Base-by-base conservation (phyloP, 805 yeast species). In the Wickerhamiella musiphila region DNA sequence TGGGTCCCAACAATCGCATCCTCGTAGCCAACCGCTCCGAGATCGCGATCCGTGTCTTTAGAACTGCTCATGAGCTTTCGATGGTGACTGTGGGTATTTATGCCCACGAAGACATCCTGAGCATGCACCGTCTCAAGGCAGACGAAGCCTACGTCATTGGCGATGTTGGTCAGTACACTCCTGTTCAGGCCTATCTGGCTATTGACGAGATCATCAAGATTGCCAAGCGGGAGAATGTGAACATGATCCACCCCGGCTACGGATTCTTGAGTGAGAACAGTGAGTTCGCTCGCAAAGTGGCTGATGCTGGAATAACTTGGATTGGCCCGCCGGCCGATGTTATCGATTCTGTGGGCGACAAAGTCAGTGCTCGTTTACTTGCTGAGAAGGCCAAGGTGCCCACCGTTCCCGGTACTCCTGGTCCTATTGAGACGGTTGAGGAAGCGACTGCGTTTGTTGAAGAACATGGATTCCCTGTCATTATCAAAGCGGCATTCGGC, bases 401-500 rank as follows among this genome's bases (percentile, higher is more conserved):
- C 10, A 77, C 75, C 23, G 95, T 86, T 17, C 98, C 98, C 5
- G 98, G 98, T 52, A 84, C 96, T 10, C 93, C 92, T 6, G 98
- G 96, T 25, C 96, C 98, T 41, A 83, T 90, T 52, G 84, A 74
- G 36, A 49, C 66, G 18, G 74, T 74, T 16, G 74, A 65, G 35
- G 82, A 86, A 48, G 96, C 96, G 21, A 48, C 60, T 42, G 73
- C 54, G 6, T 86, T 86, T 51, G 95, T 84, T 23, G 68, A 60
- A 28, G 51, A 82, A 58, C 68, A 86, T 56, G 98, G 98, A 20
- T 84, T 56, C 60, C 98, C 98, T 6, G 96, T 90, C 30, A 86
- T 86, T 58, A 83, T 86, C 60, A 86, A 86, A 61, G 98, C 98
- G 29, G 98, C 98, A 23, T 90, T 78, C 52, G 98, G 98, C 56